A percentile compares a stretch with the other conserved stretches of the same genome.
Conservation (phyloP, 345 rosid genomes). For the Populus ilicifolia region DNA sequence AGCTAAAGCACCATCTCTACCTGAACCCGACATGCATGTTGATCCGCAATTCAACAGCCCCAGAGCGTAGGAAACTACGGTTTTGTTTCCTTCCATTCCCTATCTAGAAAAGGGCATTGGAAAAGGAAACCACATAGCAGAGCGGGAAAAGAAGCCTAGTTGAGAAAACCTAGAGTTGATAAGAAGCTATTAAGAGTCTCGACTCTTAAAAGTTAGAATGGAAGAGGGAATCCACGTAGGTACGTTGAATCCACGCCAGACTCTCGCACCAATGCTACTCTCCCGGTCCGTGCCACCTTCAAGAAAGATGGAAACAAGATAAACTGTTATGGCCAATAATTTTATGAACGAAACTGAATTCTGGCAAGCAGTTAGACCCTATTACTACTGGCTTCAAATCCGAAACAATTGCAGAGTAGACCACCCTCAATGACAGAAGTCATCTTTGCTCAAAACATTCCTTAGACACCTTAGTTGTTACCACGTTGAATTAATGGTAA, state of each 20-base stretch:
- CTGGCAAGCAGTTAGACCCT: neutral
- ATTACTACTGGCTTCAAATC: neutral
- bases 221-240: slow-evolving; percentile 60
- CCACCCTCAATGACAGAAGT: neutral
- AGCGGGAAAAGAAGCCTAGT: neutral
- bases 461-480: neutral
- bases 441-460: neutral
- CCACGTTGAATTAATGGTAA: neutral
- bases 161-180: neutral
- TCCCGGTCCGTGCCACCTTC: slow-evolving; percentile 78
- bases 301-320: slow-evolving; percentile 4
- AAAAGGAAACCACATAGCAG: neutral
- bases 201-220: slow-evolving; percentile 29
- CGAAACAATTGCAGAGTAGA: neutral
- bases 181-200: neutral
- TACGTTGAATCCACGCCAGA: slow-evolving; percentile 68
- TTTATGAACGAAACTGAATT: neutral
- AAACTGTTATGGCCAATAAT: neutral
- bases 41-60: neutral
- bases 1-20: neutral
- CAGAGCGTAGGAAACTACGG: neutral
- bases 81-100: neutral
- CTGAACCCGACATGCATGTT: neutral
- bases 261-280: slow-evolving; percentile 68
- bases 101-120: neutral